These are phyloP conservation scores for Cryptosporidium ryanae DNA, from an alignment of 169 alveolate genomes.

Conservation along the genomic window DNA sequence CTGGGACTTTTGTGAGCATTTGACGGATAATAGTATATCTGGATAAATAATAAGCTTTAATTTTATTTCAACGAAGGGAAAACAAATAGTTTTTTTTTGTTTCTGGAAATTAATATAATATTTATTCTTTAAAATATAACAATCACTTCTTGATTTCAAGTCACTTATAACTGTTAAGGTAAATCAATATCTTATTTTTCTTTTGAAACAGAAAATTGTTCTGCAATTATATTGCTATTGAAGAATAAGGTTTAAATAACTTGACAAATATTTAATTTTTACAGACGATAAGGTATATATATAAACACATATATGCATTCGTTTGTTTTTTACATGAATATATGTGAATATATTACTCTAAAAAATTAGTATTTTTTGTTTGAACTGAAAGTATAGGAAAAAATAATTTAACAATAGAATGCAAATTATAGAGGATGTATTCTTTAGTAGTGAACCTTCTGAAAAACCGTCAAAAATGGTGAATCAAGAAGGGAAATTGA, in stretches of 20 bases:
- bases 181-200: too few species aligned
- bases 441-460: not conserved
- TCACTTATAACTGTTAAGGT: too few species aligned
- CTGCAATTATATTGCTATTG: too few species aligned
- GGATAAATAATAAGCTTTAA: not conserved
- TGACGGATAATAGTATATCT: not conserved
- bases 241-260: too few species aligned
- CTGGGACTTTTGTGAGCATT: conserved; percentile 44
- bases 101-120: too few species aligned
- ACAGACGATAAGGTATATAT: not conserved
- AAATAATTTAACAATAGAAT: not conserved
- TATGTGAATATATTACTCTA: not conserved
- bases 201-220: too few species aligned
- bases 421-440: conserved; percentile 3
- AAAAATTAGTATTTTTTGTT: not conserved
- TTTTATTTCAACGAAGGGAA: too few species aligned
- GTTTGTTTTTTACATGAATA: conserved; percentile 1
- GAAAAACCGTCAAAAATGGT: conserved; percentile 2
- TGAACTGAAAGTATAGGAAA: not conserved
- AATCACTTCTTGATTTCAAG: too few species aligned
- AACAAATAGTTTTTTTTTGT: too few species aligned
- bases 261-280: too few species aligned
- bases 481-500: not conserved
- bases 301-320: not conserved
- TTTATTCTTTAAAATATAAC: too few species aligned